Percentiles rank a stretch among this genome's conserved stretches.
Conservation (phyloP, 192 early-diverging fungal genomes). For the Coemansia sp. region DNA sequence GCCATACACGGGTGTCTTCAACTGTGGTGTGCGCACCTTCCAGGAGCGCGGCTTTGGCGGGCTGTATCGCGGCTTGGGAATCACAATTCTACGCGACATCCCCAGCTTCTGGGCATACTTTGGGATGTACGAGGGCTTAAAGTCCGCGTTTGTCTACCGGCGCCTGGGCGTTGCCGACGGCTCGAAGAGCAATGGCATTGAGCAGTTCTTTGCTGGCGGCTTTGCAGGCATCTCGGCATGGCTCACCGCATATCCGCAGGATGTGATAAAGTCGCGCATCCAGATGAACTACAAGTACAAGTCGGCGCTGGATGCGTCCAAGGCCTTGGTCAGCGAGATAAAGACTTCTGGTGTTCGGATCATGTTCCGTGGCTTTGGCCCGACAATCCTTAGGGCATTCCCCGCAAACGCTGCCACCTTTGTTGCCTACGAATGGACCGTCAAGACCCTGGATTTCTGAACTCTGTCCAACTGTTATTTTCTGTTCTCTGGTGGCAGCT, state of each 20-base stretch:
- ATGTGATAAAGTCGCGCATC: slow-evolving; percentile 71
- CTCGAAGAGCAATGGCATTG: slow-evolving; percentile 47
- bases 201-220: slow-evolving; percentile 77
- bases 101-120: slow-evolving; percentile 71
- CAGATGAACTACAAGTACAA: slow-evolving; percentile 60
- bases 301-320: slow-evolving; percentile 53
- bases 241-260: slow-evolving; percentile 81
- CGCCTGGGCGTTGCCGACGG: slow-evolving; percentile 54
- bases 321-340: slow-evolving; percentile 57
- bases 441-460: slow-evolving; percentile 30
- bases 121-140: slow-evolving; percentile 83
- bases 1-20: slow-evolving; percentile 40
- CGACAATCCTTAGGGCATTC: slow-evolving; percentile 57
- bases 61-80: slow-evolving; percentile 76
- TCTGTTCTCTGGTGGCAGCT: not conserved
- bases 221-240: slow-evolving; percentile 79
- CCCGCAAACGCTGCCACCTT: slow-evolving; percentile 85
- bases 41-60: slow-evolving; percentile 64
- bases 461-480: not conserved
- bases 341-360: slow-evolving; percentile 41
- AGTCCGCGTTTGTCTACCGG: slow-evolving; percentile 64
- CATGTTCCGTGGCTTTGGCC: slow-evolving; percentile 55
- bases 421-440: slow-evolving; percentile 69
- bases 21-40: slow-evolving; percentile 59
- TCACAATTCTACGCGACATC: slow-evolving; percentile 75